Base-by-base conservation (phyloP, 139 green algal species). In the Tetradesmus obliquus region DNA sequence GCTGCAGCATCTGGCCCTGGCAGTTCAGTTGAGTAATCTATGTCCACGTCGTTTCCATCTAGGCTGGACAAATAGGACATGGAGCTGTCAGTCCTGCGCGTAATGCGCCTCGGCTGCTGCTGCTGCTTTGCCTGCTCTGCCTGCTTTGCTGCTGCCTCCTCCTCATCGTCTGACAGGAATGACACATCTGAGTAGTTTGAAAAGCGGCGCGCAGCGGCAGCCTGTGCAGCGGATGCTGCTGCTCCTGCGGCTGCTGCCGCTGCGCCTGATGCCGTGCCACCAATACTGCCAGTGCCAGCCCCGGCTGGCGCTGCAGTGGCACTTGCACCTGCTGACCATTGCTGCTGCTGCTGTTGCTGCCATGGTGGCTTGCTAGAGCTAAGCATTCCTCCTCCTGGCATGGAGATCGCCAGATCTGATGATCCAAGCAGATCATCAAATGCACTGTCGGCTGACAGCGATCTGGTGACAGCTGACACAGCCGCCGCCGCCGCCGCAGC, bases 121-220 rank as follows among this genome's bases (percentile, higher is more conserved):
- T 57, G n/a, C 57, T 79, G 15, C 20, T 69, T 22, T 7, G 10
- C 51, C 54, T 55, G n/a, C 13, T 55, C 32, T 20, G 32, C 24
- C 79, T 69, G 82, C 82, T 72, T 76, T 76, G 82, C 54, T 51
- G 82, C 10, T 17, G 51, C 55, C 55, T 57, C 82, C 5, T 87
- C 82, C 7, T 87, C 55, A 3, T 87, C 82, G 20, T 87, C 82
- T 74, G 82, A 87, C 55, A 87, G 54, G 12, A 87, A 87, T 71
- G 82, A 87, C 20, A 87, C 82, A 19, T 87, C 82, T 2, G 82
- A 87, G 82, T 87, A 87, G 54, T 72, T 53, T 74, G 82, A 87
- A 3, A 87, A 22, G 22, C 82, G 60, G 5, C 55, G 82, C 0
- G 54, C 17, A 3, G 82, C 82, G 24, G 51, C 55, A 19, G 19